phyloP scores from a whole-genome alignment of 2,329 filamentous ascomycete species.

The Colletotrichum tropicale region DNA sequence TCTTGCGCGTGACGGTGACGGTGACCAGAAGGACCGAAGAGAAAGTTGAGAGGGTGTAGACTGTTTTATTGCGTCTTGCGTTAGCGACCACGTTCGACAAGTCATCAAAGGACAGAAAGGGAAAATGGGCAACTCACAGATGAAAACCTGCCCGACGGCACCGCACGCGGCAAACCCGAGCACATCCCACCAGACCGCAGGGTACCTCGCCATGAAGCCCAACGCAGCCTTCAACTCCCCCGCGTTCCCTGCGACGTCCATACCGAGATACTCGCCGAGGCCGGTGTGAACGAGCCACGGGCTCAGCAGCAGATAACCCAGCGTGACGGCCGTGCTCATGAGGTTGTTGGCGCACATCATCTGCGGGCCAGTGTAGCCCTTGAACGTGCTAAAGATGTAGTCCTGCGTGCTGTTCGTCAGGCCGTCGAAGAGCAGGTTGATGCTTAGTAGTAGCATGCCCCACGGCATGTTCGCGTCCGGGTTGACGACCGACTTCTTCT shows the following conservation, averaged over 20 bases:
- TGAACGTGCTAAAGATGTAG: conserved; percentile 83
- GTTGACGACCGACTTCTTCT: conserved; percentile 43
- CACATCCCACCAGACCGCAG: conserved; percentile 84
- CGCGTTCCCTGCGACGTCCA: conserved; percentile 67
- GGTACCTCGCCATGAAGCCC: conserved; percentile 80
- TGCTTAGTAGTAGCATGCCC: conserved; percentile 80
- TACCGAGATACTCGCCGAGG: conserved; percentile 68
- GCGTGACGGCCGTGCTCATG: conserved; percentile 80
- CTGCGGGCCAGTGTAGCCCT: conserved; percentile 86
- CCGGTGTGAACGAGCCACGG: conserved; percentile 78
- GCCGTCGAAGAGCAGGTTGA: conserved; percentile 95
- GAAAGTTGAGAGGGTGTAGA: conserved; percentile 93
- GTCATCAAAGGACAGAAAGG: not conserved
- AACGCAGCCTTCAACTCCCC: conserved; percentile 82
- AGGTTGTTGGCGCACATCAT: conserved; percentile 99
- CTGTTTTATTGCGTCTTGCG: conserved; percentile 36
- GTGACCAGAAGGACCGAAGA: conserved; percentile 92
- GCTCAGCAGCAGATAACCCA: conserved; percentile 75
- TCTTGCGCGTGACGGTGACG: conserved; percentile 96
- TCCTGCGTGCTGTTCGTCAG: conserved; percentile 97
- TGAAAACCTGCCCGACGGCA: conserved; percentile 94
- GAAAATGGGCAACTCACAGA: conserved; percentile 61
- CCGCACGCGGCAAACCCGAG: conserved; percentile 89
- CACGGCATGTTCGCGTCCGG: conserved; percentile 69
- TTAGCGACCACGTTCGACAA: not conserved